Evolutionary conservation across 1,284 basidiomycete species (phyloP), one percentile per base, ranked within the genome.

Genomic region (Chalciporus sp.): DNA sequence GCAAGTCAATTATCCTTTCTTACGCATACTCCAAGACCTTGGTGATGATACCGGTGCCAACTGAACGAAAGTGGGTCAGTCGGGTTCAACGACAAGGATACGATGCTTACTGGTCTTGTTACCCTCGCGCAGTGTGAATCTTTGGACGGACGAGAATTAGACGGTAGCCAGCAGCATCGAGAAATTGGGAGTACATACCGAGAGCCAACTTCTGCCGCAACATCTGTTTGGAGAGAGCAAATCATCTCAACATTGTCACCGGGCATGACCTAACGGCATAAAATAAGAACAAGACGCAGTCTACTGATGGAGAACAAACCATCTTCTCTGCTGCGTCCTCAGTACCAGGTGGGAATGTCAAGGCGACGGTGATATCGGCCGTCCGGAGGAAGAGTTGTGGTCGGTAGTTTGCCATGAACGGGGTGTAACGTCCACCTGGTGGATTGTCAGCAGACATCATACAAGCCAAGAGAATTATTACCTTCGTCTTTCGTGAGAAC

Each of bases 331-430:
- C 80, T 17, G 90, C 83, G 64, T 90, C 86, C 9, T 79, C 69
- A 12, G 86, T 89, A 47, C 86, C 94, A 50, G 89, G 86, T 28
- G 95, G 94, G 86, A 95, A 98, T 14, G 84, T 87, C 49, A 99
- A 76, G 35, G 82, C 76, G 52, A 89, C 88, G 39, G 95, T 98
- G 61, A 98, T 89, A 71, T 99, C 95, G 56, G 94, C 92, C 23
- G 97, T 99, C 59, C 96, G 92, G 70, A 97, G 82, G 83, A 95
- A 99, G 60, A 98, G 83, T 74, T 98, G 97, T 28, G 96, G 97
- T 42, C 91, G 86, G 81, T 98, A 99, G 79, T 96, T 93, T 73
- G 85, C 81, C 86, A 94, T 91, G 84, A 99, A 99, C 53, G 97
- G 96, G 49, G 94, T 97, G 78, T 95, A 95, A 62, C 97, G 93